Conservation (phyloP, 208 protist species). For the Angomonas ambiguus region DNA sequence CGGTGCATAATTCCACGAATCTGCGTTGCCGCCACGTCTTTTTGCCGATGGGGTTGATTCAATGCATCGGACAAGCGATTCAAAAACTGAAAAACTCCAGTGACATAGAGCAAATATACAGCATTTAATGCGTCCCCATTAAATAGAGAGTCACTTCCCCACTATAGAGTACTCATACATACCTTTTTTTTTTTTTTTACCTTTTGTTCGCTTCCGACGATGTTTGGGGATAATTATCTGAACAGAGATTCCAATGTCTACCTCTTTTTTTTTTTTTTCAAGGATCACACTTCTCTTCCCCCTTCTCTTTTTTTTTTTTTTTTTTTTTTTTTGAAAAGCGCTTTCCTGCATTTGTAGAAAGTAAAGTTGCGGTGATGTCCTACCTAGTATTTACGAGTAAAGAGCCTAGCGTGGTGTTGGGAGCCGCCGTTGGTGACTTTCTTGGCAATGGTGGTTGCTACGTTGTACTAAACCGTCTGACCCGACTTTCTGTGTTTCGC, state of each 20-base stretch:
- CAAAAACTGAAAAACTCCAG: not conserved
- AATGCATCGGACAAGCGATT: not conserved
- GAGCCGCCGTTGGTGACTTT: conserved; percentile 37
- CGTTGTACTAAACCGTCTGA: conserved; percentile 52
- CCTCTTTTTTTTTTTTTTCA: not conserved
- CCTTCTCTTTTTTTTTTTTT: conserved; percentile 5
- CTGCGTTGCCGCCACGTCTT: not conserved
- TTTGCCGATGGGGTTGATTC: not conserved
- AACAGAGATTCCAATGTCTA: not conserved
- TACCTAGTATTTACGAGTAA: conserved; percentile 55
- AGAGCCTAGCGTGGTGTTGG: conserved; percentile 37
- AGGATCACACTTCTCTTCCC: not conserved
- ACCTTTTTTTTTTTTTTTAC: not conserved
- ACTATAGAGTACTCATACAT: no score
- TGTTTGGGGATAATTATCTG: not conserved
- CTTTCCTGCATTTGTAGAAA: no score
- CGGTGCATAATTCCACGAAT: not conserved
- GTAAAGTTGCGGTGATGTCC: no score
- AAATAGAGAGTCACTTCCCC: not conserved
- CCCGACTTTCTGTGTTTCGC: conserved; percentile 45
- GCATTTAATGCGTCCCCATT: not conserved
- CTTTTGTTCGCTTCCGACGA: no score
- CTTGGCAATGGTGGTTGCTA: conserved; percentile 16
- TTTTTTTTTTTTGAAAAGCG: not conserved
- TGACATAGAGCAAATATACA: not conserved